A percentile compares a stretch with the other conserved stretches of the same genome.
phyloP scores from a whole-genome alignment of 768 basidiomycete genomes.

The Tylopilus vinaceipallidus region DNA sequence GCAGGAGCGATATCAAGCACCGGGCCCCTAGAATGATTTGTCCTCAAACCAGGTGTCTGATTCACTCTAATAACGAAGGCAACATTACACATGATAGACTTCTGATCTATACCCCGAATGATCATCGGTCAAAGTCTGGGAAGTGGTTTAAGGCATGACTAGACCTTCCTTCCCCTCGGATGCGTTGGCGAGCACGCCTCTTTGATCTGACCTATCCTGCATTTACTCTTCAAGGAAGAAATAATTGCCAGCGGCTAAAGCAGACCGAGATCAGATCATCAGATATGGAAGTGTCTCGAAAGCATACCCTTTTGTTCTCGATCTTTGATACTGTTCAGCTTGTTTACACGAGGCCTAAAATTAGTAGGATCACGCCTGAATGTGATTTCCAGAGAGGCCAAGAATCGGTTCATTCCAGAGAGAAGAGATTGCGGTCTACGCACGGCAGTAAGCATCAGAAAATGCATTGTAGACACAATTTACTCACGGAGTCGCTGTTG shows the following conservation, averaged over 20 bases:
- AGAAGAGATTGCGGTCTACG: conserved; percentile 87
- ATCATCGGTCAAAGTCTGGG: conserved; percentile 10
- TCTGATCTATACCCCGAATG: conserved; percentile 8
- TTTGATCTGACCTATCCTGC: background rate
- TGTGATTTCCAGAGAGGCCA: conserved; percentile 93
- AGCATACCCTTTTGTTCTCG: conserved; percentile 78
- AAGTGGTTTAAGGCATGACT: conserved; percentile 4
- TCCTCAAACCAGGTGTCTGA: conserved; percentile 1
- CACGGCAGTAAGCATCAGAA: conserved; percentile 1
- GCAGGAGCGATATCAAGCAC: background rate
- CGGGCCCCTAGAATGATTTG: background rate
- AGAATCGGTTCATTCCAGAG: conserved; percentile 97
- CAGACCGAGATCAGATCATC: conserved; percentile 8
- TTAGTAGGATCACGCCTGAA: conserved; percentile 98
- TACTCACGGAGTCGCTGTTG: conserved; percentile 87
- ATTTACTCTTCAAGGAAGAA: conserved; percentile 87
- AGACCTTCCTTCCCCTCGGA: conserved; percentile 13
- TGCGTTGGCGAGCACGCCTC: background rate
- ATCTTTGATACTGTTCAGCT: conserved; percentile 81
- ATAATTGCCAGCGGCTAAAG: conserved; percentile 77
- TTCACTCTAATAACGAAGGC: conserved; percentile 11
- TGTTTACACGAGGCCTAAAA: conserved; percentile 87
- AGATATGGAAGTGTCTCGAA: background rate
- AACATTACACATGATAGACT: conserved; percentile 7
- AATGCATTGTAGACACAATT: background rate